Conservation (phyloP, 2,329 filamentous ascomycete species). For the Albifimbria verrucaria region DNA sequence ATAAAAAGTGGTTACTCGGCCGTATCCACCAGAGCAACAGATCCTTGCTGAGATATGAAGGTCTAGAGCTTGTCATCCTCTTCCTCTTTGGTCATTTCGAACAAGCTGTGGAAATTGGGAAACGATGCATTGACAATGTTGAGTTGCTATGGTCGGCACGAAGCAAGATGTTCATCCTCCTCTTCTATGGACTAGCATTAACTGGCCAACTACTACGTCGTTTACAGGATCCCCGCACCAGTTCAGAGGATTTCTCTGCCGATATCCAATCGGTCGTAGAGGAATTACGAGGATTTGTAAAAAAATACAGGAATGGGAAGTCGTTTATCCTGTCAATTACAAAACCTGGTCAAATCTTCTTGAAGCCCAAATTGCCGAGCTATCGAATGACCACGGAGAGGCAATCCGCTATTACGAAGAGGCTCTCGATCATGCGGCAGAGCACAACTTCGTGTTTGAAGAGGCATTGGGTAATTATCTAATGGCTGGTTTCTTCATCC, state of each 20-base stretch:
- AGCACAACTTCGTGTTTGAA: constrained; percentile 65
- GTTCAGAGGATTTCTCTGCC: constrained; percentile 38
- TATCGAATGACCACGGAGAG: constrained; percentile 51
- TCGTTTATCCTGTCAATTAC: constrained; percentile 68
- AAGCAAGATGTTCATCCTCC: constrained; percentile 52
- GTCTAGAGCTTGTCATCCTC: constrained; percentile 59
- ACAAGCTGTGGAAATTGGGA: constrained; percentile 55
- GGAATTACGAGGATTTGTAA: constrained; percentile 52
- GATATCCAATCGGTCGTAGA: constrained; percentile 47
- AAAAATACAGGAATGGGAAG: constrained; percentile 63
- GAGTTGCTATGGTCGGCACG: constrained; percentile 56
- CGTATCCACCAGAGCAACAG: constrained; percentile 58
- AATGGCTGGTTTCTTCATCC: constrained; percentile 68
- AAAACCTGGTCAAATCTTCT: constrained; percentile 65
- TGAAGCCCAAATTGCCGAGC: constrained; percentile 65
- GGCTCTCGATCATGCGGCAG: constrained; percentile 67
- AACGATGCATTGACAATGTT: constrained; percentile 42
- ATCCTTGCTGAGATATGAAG: constrained; percentile 66
- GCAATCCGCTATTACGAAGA: constrained; percentile 66
- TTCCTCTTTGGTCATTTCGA: constrained; percentile 63
- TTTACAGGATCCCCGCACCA: constrained; percentile 43
- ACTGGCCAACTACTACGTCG: constrained; percentile 48
- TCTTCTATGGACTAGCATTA: constrained; percentile 59
- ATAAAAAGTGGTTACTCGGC: constrained; percentile 56
- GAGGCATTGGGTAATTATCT: constrained; percentile 72